Evolutionary conservation across 2,329 filamentous ascomycete species (phyloP).

Genomic region (Colletotrichum simmondsii): DNA sequence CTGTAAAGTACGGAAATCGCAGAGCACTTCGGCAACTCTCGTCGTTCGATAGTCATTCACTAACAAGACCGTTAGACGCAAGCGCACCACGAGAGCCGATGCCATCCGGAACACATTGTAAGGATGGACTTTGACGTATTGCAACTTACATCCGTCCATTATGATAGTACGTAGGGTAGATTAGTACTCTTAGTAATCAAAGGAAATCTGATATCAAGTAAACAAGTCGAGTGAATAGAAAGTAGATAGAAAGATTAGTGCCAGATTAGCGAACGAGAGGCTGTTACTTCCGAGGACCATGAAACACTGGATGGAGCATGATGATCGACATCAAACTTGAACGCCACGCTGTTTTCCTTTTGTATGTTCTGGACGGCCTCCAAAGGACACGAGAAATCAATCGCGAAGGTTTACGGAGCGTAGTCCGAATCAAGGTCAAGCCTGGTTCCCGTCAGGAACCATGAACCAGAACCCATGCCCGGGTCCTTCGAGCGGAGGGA

Average conservation of each 20-base stretch:
- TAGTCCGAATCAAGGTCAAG: conserved; percentile 9
- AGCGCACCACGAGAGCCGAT: not conserved
- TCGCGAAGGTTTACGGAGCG: not conserved
- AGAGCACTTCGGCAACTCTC: conserved; percentile 70
- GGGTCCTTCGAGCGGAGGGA: not conserved
- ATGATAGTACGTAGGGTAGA: not conserved
- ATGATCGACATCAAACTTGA: not conserved
- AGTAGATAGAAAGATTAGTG: not conserved
- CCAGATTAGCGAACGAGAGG: not conserved
- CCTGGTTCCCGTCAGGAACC: conserved; percentile 23
- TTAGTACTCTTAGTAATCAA: not conserved
- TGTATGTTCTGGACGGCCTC: conserved; percentile 32
- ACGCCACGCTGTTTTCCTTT: conserved; percentile 24
- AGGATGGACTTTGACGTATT: not conserved
- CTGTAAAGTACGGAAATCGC: conserved; percentile 71
- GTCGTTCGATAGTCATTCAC: conserved; percentile 70
- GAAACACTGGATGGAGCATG: conserved; percentile 3
- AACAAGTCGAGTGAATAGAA: not conserved
- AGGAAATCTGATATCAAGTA: not conserved
- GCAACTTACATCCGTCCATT: conserved; percentile 35
- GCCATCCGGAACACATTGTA: not conserved
- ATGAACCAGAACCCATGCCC: conserved; percentile 2
- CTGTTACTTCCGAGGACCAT: not conserved
- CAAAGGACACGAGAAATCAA: not conserved
- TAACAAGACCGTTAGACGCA: conserved; percentile 41